phyloP scores from a whole-genome alignment of 257 asterid genomes.

The Cynanchum wilfordii region DNA sequence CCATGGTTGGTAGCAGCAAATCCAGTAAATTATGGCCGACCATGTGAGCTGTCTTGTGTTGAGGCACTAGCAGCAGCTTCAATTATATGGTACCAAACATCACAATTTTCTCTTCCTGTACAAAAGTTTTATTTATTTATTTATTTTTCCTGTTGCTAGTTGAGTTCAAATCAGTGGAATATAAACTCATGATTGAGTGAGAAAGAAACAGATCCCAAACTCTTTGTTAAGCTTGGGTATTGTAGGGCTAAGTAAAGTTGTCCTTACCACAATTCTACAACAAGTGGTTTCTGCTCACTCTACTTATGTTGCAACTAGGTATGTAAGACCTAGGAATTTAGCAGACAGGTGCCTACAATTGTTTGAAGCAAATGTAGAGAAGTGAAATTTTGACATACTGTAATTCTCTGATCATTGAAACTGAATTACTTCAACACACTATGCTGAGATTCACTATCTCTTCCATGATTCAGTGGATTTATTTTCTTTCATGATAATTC shows the following conservation, averaged over 20 bases:
- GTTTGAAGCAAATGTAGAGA: not conserved
- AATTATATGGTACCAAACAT: slow-evolving; percentile 64
- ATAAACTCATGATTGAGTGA: not conserved
- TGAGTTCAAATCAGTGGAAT: not conserved
- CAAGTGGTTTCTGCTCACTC: not conserved
- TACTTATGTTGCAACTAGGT: not conserved
- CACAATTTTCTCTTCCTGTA: slow-evolving; percentile 3
- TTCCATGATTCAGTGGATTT: not conserved
- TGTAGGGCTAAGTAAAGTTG: not conserved
- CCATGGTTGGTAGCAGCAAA: slow-evolving; percentile 99
- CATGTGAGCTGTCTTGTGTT: slow-evolving; percentile 93
- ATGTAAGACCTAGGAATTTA: not conserved
- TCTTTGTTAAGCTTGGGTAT: not conserved
- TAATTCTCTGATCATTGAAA: not conserved
- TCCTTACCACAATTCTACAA: not conserved
- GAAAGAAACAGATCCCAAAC: not conserved
- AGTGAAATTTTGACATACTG: not conserved
- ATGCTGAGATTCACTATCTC: not conserved
- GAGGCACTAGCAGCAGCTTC: slow-evolving; percentile 97
- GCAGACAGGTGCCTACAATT: not conserved
- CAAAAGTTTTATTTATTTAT: too few species aligned
- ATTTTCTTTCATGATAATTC: not conserved
- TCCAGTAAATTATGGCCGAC: slow-evolving; percentile 97
- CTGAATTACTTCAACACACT: not conserved
- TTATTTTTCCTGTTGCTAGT: not conserved